Conservation (phyloP, 805 yeast genomes). For the Pichia scutulata region DNA sequence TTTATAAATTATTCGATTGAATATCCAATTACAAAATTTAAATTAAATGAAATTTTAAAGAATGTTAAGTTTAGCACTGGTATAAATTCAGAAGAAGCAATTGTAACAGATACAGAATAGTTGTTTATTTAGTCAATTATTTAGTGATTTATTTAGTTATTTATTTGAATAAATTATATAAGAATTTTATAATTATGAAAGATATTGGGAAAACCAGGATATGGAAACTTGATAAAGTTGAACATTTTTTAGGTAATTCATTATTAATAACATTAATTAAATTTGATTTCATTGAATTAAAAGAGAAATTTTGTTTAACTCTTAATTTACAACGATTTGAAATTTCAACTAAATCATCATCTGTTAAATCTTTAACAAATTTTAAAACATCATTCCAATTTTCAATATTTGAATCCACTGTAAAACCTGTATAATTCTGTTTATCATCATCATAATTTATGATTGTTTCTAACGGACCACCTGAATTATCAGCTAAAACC, state of each 20-base stretch:
- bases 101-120: conserved; percentile 28
- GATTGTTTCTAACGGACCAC: conserved; percentile 88
- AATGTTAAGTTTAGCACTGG: conserved; percentile 16
- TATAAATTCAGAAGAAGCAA: conserved; percentile 25
- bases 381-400: conserved; percentile 50
- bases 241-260: not conserved
- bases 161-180: not conserved
- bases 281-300: conserved; percentile 35
- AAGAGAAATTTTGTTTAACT: conserved; percentile 34
- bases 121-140: not conserved
- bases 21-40: conserved; percentile 48
- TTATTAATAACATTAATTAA: conserved; percentile 14
- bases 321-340: conserved; percentile 26
- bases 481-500: conserved; percentile 78
- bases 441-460: conserved; percentile 25
- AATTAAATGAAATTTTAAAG: conserved; percentile 26
- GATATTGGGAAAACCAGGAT: not conserved
- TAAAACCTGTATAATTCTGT: conserved; percentile 48
- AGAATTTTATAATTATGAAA: not conserved
- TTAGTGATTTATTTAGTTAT: not conserved
- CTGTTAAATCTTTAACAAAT: conserved; percentile 25
- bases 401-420: conserved; percentile 38
- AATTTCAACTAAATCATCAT: conserved; percentile 7
- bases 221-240: not conserved
- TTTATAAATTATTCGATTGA: conserved; percentile 65